These are phyloP conservation scores for Aspergillus sp. DNA, from an alignment of 2,329 filamentous ascomycete genomes.

Conservation along the genomic window DNA sequence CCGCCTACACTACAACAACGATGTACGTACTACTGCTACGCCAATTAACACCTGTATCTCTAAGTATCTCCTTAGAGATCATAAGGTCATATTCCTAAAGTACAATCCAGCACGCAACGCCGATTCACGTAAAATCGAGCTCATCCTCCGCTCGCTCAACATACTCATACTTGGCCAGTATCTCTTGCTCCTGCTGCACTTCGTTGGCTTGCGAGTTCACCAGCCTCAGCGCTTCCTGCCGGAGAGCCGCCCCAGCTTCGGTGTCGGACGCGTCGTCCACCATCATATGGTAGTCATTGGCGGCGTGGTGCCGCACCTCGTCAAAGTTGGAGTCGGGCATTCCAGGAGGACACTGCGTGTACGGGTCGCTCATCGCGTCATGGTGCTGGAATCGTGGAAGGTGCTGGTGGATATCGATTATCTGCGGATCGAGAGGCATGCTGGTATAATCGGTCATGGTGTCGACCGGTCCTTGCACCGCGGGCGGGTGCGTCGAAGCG, in stretches of 20 bases:
- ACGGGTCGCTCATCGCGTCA: conserved; percentile 26
- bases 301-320: conserved; percentile 28
- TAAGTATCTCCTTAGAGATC: no score
- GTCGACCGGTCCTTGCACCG: conserved; percentile 27
- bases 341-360: conserved; percentile 21
- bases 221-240: conserved; percentile 29
- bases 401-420: conserved; percentile 45
- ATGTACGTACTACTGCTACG: no score
- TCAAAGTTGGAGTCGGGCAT: conserved; percentile 28
- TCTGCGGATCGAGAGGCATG: conserved; percentile 52
- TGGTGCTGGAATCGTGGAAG: conserved; percentile 33
- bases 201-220: conserved; percentile 31
- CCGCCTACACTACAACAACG: no score
- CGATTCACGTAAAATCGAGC: conserved; percentile 12
- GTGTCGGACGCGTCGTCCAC: conserved; percentile 32
- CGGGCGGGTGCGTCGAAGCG: conserved; percentile 19
- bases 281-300: conserved; percentile 34
- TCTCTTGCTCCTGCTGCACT: conserved; percentile 32
- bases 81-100: no score
- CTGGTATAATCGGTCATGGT: conserved; percentile 37
- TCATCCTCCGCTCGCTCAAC: conserved; percentile 29
- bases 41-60: no score
- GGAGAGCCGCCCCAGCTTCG: conserved; percentile 21
- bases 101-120: no score
- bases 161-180: conserved; percentile 31